Percentiles rank a stretch among this genome's conserved stretches.
Conservation (phyloP, 345 rosid species). For the Aurinia saxatilis region DNA sequence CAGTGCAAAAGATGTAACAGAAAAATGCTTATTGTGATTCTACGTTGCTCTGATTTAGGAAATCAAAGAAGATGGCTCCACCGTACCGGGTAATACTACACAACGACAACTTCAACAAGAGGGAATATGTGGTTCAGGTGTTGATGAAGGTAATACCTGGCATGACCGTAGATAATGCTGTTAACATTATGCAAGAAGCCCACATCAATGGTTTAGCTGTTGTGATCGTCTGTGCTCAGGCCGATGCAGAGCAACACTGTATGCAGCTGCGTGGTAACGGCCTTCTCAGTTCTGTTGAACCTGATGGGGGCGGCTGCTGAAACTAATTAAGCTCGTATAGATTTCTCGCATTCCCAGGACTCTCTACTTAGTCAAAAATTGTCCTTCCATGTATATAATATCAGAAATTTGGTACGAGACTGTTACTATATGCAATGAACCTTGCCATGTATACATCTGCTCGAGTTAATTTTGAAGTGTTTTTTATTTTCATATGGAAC, state of each 20-base stretch:
- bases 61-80: conserved; percentile 69
- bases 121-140: conserved; percentile 93
- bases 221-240: conserved; percentile 87
- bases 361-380: conserved; percentile 5
- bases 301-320: conserved; percentile 88
- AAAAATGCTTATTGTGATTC: not conserved
- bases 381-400: conserved; percentile 19
- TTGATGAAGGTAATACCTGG: conserved; percentile 93
- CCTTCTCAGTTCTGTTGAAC: conserved; percentile 86
- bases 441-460: not conserved
- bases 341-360: not conserved
- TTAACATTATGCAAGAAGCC: conserved; percentile 97
- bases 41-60: conserved; percentile 36
- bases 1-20: not conserved
- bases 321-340: conserved; percentile 10
- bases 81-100: conserved; percentile 82
- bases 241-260: conserved; percentile 93
- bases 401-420: conserved; percentile 21
- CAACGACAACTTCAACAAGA: conserved; percentile 83
- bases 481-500: not conserved
- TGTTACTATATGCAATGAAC: conserved; percentile 20
- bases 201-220: conserved; percentile 81
- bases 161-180: conserved; percentile 92
- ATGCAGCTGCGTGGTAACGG: conserved; percentile 94
- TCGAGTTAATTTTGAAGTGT: not conserved